These are phyloP conservation scores for Fermentozyma sake DNA, from an alignment of 1,139 yeast genomes.

Conservation along the genomic window DNA sequence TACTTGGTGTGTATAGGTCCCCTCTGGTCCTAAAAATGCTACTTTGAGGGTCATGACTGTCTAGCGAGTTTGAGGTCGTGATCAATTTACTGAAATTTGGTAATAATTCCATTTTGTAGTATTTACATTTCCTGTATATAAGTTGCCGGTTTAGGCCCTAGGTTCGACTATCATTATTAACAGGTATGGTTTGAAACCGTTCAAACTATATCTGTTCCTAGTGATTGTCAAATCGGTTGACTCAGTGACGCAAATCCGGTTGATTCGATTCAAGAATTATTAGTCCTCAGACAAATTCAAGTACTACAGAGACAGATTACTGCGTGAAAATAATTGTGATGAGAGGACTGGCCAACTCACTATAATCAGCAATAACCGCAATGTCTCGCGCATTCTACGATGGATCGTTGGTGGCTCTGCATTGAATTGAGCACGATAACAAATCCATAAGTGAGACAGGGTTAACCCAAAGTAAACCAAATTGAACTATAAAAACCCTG, in stretches of 20 bases:
- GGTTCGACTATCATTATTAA: not conserved
- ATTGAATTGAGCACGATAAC: constrained; percentile 51
- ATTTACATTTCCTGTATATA: not conserved
- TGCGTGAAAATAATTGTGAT: no score
- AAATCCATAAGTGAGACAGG: constrained; percentile 43
- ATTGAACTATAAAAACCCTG: constrained; percentile 30
- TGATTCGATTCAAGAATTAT: no score
- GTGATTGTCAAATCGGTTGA: no score
- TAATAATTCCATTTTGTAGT: not conserved
- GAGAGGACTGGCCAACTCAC: no score
- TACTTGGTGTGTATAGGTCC: constrained; percentile 89
- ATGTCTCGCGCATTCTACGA: constrained; percentile 17
- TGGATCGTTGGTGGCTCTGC: constrained; percentile 63
- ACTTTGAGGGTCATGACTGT: constrained; percentile 30
- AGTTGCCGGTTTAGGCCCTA: not conserved
- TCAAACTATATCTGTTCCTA: constrained; percentile 4
- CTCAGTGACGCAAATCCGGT: no score
- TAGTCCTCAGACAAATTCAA: no score
- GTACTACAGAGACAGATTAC: no score
- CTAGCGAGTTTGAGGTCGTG: no score
- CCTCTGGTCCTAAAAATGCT: constrained; percentile 82
- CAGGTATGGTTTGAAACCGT: not conserved
- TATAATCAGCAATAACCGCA: constrained; percentile 9
- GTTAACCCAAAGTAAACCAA: constrained; percentile 18
- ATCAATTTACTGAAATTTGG: not conserved